These are phyloP conservation scores for Massariosphaeria phaeospora DNA, from an alignment of 495 filamentous ascomycete genomes.

Conservation along the genomic window DNA sequence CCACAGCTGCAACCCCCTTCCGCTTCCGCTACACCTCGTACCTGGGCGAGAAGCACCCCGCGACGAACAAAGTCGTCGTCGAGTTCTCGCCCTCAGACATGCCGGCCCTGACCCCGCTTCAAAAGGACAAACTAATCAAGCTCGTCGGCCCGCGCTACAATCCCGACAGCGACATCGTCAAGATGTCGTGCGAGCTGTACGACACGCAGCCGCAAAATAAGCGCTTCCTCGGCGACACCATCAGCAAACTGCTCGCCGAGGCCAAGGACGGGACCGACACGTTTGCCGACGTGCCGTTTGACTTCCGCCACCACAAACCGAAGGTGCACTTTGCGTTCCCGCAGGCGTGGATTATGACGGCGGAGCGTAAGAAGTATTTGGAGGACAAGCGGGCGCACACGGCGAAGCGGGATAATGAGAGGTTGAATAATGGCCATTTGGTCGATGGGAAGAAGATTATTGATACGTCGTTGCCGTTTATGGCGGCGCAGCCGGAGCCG, in stretches of 20 bases:
- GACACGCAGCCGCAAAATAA: slow-evolving; percentile 91
- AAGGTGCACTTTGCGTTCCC: slow-evolving; percentile 70
- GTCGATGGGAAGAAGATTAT: slow-evolving; percentile 54
- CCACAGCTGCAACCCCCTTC: slow-evolving; percentile 59
- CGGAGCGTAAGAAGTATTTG: slow-evolving; percentile 60
- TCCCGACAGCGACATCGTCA: slow-evolving; percentile 73
- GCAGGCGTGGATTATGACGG: slow-evolving; percentile 71
- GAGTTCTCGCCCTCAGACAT: slow-evolving; percentile 75
- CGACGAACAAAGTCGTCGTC: slow-evolving; percentile 86
- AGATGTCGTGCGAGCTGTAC: slow-evolving; percentile 88
- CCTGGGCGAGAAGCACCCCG: slow-evolving; percentile 89
- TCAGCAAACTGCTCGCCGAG: slow-evolving; percentile 67
- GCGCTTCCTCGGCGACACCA: slow-evolving; percentile 75
- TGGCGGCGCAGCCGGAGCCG: slow-evolving; percentile 34
- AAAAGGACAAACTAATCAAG: slow-evolving; percentile 80
- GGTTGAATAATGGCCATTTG: slow-evolving; percentile 45
- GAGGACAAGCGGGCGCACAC: slow-evolving; percentile 52
- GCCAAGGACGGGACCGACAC: slow-evolving; percentile 69
- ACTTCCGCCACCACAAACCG: slow-evolving; percentile 77
- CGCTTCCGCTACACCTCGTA: slow-evolving; percentile 97
- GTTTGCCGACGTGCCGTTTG: slow-evolving; percentile 85
- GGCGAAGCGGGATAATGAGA: slow-evolving; percentile 46
- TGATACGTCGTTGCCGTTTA: slow-evolving; percentile 41
- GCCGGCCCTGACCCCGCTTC: slow-evolving; percentile 55
- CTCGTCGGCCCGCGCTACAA: slow-evolving; percentile 86